Evolutionary conservation across 2,329 filamentous ascomycete species (phyloP), one percentile per base, ranked within the genome.

Genomic region (Grosmannia serpens): DNA sequence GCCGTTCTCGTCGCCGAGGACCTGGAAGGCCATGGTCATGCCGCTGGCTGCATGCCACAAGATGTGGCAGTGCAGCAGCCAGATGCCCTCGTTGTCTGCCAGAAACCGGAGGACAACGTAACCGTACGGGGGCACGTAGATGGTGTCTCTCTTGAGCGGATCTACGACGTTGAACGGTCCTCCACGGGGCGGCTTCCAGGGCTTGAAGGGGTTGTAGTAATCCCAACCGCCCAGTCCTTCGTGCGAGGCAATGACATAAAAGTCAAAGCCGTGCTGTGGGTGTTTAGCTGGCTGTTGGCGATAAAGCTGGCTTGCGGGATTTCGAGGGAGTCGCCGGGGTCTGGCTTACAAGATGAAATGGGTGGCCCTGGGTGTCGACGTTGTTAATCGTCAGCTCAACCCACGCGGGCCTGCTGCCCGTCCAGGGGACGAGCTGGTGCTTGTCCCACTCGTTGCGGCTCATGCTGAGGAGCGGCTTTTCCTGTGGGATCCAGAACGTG

Each of bases 301-400:
- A 20, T 17, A 17, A 17, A 17, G 2, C 6, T 20, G 10, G 38
- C 6, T n/a, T n/a, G n/a, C n/a, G n/a, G 17, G 4, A 41, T 17
- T 20, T 41, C 17, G 17, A n/a, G 15, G 31, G 31, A 41, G 4
- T 20, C 13, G 15, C 38, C 38, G 7, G 26, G 47, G 26, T 22
- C 1, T 44, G 5, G 15, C 44, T 49, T 56, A 65, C 64, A 17
- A 67, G 53, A 44, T 66, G 65, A 46, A 67, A 67, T 1, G 65
- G 62, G 44, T 67, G 65, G 4, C 64, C 64, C n/a, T 63, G 60
- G 3, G 60, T 63, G 38, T 66, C 65, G 24, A 67, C 53, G 51
- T 67, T 67, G 60, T 67, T 67, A 56, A 67, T 63, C 1, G 64
- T 63, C 9, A 66, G 57, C 38, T 67, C 65, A 13, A 66, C 63